Evolutionary conservation across 805 yeast genomes (phyloP), one percentile per base, ranked within the genome.

Genomic region (Hagleromyces aurorensis): DNA sequence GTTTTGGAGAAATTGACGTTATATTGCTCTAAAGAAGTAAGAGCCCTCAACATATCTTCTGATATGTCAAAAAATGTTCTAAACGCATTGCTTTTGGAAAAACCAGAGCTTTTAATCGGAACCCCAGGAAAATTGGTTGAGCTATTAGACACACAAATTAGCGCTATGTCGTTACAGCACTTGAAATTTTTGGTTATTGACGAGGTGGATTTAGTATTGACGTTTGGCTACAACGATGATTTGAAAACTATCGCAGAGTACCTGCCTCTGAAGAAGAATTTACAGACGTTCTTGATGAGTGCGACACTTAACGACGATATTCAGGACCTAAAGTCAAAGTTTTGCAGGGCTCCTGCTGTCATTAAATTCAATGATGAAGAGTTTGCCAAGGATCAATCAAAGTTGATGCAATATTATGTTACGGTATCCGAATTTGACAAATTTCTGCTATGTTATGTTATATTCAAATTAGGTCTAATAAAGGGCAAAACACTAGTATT

Each of bases 241-340:
- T 65, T 89, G 39, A 63, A 70, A 23, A 70, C 69, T 45, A 69
- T 91, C 40, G 68, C 80, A 6, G 64, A 67, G 15, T 70, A 59
- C 38, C 60, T 87, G 39, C 85, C 86, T n/a, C 61, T 77, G 37
- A 77, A 76, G 50, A 79, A 80, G 39, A 74, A 71, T 36, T 63
- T 83, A 43, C 98, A 91, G 61, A 78, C 91, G 3, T 91, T 85
- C 59, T 63, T 91, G 43, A 91, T 91, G 97, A 82, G 94, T 58
- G 98, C 98, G 3, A 91, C 98, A 3, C 63, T 91, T 36, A 82
- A 76, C 50, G 94, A 84, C 24, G 96, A 89, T 39, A 73, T 89
- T 40, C 75, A 82, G 36, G 72, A 70, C 25, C 60, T 91, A 45
- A 89, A 89, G 57, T 57, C 63, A 29, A 72, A 72, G 48, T 87